Conservation (phyloP, 306 rosid genomes). For the Pterocarpus macrocarpus region DNA sequence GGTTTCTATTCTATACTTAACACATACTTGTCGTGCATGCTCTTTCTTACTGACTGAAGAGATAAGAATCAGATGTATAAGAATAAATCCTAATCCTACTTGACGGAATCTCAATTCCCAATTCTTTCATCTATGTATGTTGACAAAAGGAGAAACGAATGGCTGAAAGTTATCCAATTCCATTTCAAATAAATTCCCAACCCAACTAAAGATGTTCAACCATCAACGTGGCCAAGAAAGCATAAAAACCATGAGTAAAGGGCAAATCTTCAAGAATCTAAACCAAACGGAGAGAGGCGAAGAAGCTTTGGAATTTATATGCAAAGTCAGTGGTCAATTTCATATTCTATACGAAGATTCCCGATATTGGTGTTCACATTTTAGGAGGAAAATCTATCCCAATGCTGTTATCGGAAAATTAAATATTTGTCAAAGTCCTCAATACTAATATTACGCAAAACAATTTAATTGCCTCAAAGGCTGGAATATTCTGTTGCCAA, state of each 20-base stretch:
- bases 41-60: slow-evolving; percentile 9
- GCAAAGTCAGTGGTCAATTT: slow-evolving; percentile 22
- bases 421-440: not conserved
- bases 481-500: too few species aligned
- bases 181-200: slow-evolving; percentile 9
- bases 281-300: slow-evolving; percentile 4
- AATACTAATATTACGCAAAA: too few species aligned
- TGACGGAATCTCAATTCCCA: slow-evolving; percentile 1
- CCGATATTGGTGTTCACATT: slow-evolving; percentile 37
- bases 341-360: not conserved
- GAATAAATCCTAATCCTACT: not conserved
- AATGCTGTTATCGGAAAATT: not conserved
- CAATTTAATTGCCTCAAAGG: too few species aligned
- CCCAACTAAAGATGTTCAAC: not conserved
- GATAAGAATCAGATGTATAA: not conserved
- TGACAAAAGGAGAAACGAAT: not conserved
- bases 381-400: not conserved
- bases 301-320: not conserved
- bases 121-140: slow-evolving; percentile 17
- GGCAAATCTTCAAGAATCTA: slow-evolving; percentile 1
- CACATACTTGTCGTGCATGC: slow-evolving; percentile 20
- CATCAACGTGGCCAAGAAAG: not conserved
- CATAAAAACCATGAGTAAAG: not conserved
- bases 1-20: too few species aligned
- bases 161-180: not conserved